phyloP scores from a whole-genome alignment of 371 early-diverging fungal genomes.

The Fennellomyces sp. region DNA sequence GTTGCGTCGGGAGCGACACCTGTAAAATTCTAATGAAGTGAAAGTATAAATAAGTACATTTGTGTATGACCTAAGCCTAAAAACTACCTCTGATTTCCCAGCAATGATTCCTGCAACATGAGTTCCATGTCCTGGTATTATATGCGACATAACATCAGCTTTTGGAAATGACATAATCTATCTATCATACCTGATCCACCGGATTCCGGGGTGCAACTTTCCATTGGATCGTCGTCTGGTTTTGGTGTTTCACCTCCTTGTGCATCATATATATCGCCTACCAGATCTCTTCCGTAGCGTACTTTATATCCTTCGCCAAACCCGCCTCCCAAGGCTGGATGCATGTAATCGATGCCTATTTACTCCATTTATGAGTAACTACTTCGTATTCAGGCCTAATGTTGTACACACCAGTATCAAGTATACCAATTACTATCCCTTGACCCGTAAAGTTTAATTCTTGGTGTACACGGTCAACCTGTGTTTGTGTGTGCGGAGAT shows the following conservation, averaged over 20 bases:
- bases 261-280: slow-evolving; percentile 32
- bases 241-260: slow-evolving; percentile 12
- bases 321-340: slow-evolving; percentile 69
- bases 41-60: no score
- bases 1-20: slow-evolving; percentile 70
- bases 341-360: slow-evolving; percentile 56
- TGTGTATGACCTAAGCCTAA: background rate
- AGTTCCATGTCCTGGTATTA: slow-evolving; percentile 59
- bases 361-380: no score
- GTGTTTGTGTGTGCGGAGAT: slow-evolving; percentile 42
- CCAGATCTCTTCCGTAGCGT: slow-evolving; percentile 57
- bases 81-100: background rate
- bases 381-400: no score
- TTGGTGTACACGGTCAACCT: slow-evolving; percentile 43
- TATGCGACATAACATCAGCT: slow-evolving; percentile 7
- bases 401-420: slow-evolving; percentile 71
- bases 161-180: background rate
- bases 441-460: slow-evolving; percentile 57
- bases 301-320: slow-evolving; percentile 61
- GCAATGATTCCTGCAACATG: slow-evolving; percentile 23
- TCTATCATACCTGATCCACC: no score
- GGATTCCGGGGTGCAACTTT: no score
- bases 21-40: slow-evolving; percentile 33
- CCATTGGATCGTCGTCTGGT: slow-evolving; percentile 55
- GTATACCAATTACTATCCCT: slow-evolving; percentile 72